A percentile compares a stretch with the other conserved stretches of the same genome.
Conservation (phyloP, 495 filamentous ascomycete genomes). For the Aspergillus panamensis region DNA sequence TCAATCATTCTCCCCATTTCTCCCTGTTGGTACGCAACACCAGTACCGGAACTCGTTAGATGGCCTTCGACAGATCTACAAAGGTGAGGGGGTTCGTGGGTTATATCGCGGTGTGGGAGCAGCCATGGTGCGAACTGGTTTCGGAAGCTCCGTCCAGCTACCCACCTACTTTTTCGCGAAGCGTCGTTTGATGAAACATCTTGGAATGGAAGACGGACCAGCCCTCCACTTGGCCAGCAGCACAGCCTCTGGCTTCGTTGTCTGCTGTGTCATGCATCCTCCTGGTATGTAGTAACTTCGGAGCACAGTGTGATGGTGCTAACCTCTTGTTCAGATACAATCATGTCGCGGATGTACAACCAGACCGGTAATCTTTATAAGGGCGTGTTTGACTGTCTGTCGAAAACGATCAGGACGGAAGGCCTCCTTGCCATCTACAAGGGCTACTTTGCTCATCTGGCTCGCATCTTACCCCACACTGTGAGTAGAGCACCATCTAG, state of each 20-base stretch:
- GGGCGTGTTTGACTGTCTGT: constrained; percentile 86
- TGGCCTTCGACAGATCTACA: constrained; percentile 75
- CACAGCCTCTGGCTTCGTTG: constrained; percentile 88
- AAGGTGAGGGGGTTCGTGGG: constrained; percentile 70
- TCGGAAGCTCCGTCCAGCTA: constrained; percentile 90
- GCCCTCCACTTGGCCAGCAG: constrained; percentile 84
- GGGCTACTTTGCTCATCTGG: constrained; percentile 92
- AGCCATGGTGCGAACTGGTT: constrained; percentile 96
- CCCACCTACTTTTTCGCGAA: constrained; percentile 99
- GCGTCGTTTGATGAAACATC: constrained; percentile 69
- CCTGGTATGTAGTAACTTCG: constrained; percentile 57
- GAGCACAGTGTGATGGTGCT: constrained; percentile 2
- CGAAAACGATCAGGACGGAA: constrained; percentile 87
- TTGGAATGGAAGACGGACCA: constrained; percentile 89
- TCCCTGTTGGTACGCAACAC: constrained; percentile 95
- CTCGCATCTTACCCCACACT: constrained; percentile 91
- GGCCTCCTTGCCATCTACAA: constrained; percentile 95
- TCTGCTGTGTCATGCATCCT: constrained; percentile 97
- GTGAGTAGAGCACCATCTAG: constrained; percentile 36
- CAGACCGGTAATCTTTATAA: constrained; percentile 95
- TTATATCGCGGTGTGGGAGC: constrained; percentile 87
- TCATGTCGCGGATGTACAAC: constrained; percentile 99
- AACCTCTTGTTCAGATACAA: constrained; percentile 63
- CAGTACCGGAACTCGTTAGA: constrained; percentile 82
- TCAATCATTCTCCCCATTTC: constrained; percentile 90